Evolutionary conservation across 371 early-diverging fungal species (phyloP).

Genomic region (Lichtheimia corymbifera): DNA sequence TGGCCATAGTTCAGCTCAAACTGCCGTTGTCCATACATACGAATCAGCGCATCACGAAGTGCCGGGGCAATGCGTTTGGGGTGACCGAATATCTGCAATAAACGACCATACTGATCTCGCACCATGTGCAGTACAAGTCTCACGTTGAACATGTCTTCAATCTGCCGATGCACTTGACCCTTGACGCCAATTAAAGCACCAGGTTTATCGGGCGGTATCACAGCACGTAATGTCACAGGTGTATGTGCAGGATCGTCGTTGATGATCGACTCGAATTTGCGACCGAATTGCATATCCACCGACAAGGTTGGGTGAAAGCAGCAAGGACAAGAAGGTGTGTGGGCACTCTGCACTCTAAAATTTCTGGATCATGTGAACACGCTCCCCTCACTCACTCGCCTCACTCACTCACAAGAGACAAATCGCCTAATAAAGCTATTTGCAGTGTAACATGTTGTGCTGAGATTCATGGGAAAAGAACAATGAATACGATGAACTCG

Average conservation of each 20-base stretch:
- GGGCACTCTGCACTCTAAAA: too few relatives aligned
- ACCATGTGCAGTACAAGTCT: conserved; percentile 8
- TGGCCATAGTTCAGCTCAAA: conserved; percentile 9
- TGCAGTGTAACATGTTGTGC: too few relatives aligned
- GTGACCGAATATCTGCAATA: conserved; percentile 15
- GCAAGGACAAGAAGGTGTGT: too few relatives aligned
- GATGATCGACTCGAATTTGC: conserved; percentile 4
- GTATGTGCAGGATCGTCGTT: neutral
- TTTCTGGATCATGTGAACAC: too few relatives aligned
- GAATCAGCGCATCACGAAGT: conserved; percentile 16
- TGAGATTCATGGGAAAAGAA: too few relatives aligned
- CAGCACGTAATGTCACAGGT: conserved; percentile 24
- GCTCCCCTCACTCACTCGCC: too few relatives aligned
- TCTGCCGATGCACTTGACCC: conserved; percentile 9
- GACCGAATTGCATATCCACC: conserved; percentile 5
- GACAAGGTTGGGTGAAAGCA: too few relatives aligned
- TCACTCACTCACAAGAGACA: too few relatives aligned
- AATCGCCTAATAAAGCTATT: too few relatives aligned
- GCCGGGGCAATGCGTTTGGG: conserved; percentile 6
- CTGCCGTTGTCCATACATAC: conserved; percentile 15
- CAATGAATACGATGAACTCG: too few relatives aligned
- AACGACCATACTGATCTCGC: conserved; percentile 15
- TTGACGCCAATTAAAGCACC: conserved; percentile 17
- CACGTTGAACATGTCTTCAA: conserved; percentile 18
- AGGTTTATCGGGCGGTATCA: conserved; percentile 7